Evolutionary conservation across 1,284 basidiomycete species (phyloP).

Genomic region (Quambalaria eucalypti): DNA sequence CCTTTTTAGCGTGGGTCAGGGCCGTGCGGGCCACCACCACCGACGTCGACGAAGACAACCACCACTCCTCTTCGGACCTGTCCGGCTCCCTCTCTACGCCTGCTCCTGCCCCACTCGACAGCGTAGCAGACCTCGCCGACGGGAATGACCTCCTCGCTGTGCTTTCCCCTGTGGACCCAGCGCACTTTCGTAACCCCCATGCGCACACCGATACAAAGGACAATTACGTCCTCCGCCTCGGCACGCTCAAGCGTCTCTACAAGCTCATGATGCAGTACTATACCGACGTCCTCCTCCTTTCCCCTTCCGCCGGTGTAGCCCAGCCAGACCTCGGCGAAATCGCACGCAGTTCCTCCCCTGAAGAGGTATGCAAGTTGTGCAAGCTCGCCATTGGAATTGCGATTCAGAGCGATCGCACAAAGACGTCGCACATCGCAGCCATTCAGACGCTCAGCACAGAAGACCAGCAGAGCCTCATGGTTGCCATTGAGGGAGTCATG

Average conservation of each 20-base stretch:
- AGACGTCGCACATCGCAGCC: constrained; percentile 66
- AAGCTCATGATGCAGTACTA: constrained; percentile 73
- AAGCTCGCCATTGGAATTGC: constrained; percentile 82
- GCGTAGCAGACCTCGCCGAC: neutral
- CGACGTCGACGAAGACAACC: too few relatives aligned
- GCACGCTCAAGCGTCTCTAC: constrained; percentile 70
- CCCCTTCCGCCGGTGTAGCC: constrained; percentile 13
- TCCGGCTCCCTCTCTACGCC: too few relatives aligned
- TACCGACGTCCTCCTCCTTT: constrained; percentile 15
- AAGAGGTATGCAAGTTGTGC: constrained; percentile 66
- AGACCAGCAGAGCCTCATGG: constrained; percentile 75
- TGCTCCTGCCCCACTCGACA: too few relatives aligned
- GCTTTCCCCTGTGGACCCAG: constrained; percentile 57
- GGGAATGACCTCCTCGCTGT: neutral
- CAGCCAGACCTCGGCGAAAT: constrained; percentile 50
- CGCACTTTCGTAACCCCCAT: constrained; percentile 57
- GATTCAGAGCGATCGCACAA: constrained; percentile 64
- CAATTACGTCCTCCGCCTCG: constrained; percentile 78
- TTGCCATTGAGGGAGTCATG: constrained; percentile 49
- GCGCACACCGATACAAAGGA: constrained; percentile 51
- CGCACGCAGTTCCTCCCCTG: constrained; percentile 62
- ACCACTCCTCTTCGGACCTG: too few relatives aligned
- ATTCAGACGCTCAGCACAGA: constrained; percentile 69
- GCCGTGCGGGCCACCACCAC: too few relatives aligned
- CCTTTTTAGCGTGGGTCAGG: too few relatives aligned